A percentile compares a stretch with the other conserved stretches of the same genome.
These are phyloP conservation scores for Umbelopsis ramanniana DNA, from an alignment of 192 early-diverging fungal species.

Conservation along the genomic window DNA sequence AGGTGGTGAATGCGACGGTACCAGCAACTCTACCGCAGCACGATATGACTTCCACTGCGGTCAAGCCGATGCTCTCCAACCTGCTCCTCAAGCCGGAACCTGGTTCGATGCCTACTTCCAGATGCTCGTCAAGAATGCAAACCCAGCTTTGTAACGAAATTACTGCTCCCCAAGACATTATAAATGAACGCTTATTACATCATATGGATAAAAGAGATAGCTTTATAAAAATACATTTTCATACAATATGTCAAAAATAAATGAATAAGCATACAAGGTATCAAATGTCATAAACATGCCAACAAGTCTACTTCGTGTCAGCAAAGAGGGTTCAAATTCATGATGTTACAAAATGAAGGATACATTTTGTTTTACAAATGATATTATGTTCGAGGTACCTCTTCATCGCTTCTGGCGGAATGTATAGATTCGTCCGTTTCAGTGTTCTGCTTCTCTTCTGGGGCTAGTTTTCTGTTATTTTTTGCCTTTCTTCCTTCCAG, in stretches of 20 bases:
- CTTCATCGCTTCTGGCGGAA: background rate
- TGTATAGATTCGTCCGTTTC: background rate
- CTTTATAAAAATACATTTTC: background rate
- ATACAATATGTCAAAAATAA: background rate
- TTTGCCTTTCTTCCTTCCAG: background rate
- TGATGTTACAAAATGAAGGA: background rate
- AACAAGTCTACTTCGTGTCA: background rate
- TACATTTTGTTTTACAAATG: background rate
- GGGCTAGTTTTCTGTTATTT: background rate
- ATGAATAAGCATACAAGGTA: background rate
- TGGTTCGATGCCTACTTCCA: slow-evolving; percentile 53
- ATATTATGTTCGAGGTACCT: background rate
- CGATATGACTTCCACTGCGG: slow-evolving; percentile 27
- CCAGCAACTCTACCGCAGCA: slow-evolving; percentile 40
- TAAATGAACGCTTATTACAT: no score
- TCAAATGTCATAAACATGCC: background rate
- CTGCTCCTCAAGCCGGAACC: slow-evolving; percentile 47
- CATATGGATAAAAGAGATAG: no score
- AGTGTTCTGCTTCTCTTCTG: background rate
- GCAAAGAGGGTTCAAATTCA: background rate
- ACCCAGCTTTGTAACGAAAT: slow-evolving; percentile 32
- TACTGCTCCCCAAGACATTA: no score
- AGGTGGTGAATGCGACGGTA: slow-evolving; percentile 47
- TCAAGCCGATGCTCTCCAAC: slow-evolving; percentile 37
- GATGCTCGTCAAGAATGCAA: slow-evolving; percentile 52